Evolutionary conservation across 176 grass and related monocot species (phyloP), one percentile per base, ranked within the genome.

Genomic region (Chloris gayana): DNA sequence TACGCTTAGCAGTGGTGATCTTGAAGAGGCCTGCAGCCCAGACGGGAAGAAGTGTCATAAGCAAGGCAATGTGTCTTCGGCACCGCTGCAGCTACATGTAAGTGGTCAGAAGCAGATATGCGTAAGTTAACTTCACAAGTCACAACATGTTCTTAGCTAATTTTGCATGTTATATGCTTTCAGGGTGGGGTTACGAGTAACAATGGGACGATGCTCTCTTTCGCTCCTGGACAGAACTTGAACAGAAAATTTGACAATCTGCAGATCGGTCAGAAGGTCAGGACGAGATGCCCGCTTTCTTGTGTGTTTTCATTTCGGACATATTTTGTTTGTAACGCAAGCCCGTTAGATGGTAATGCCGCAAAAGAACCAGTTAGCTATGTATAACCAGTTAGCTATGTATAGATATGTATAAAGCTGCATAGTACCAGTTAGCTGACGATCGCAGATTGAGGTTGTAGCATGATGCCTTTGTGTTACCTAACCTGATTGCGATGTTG

Each of bases 131-230:
- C 22, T 2, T 10, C 37, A 37, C 75, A 49, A 25, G 18, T n/a
- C 14, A 10, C 2, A 30, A 9, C 39, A n/a, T 71, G 4, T 14
- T 44, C 14, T 66, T 42, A 22, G 34, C 2, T 64, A 14, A 70
- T 22, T 73, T 72, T 21, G 11, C 22, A 22, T 38, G 45, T 61
- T 27, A 1, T 65, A n/a, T 67, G 7, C 1, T 66, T 73, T 61
- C 75, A 88, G 86, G 70, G 75, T 50, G 75, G 75, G 30, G 54
- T 19, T 5, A 34, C 80, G 31, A 33, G 69, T 41, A 45, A 62
- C 63, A 53, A 69, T 31, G 86, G 62, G 13, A 74, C 74, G n/a
- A 63, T 88, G 86, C 41, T 88, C 4, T 75, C 86, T 10, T 88
- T 88, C 32, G 14, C 75, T 75, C 81, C 69, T n/a, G 75, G 74